Evolutionary conservation across 306 rosid species (phyloP).

Genomic region (Rubus parviflorus): DNA sequence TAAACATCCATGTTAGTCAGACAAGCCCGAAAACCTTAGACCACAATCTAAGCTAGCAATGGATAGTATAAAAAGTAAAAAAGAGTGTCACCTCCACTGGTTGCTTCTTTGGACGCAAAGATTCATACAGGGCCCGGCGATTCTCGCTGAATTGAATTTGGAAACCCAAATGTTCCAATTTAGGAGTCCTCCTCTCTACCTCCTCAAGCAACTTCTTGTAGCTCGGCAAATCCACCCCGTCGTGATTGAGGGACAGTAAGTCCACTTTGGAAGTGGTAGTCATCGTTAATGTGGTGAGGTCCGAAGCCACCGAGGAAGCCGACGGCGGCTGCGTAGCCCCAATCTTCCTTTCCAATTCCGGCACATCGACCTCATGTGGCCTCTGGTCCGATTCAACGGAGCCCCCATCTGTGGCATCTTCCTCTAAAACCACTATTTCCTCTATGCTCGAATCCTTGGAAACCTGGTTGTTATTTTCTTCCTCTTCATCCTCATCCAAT

Average conservation of each 20-base stretch:
- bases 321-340: constrained; percentile 30
- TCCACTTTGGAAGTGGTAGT: constrained; percentile 41
- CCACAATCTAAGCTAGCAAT: background rate
- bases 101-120: constrained; percentile 52
- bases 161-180: constrained; percentile 36
- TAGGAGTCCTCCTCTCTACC: constrained; percentile 28
- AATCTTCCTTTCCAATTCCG: constrained; percentile 35
- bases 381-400: constrained; percentile 11
- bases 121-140: constrained; percentile 31
- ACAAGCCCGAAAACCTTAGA: background rate
- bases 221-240: constrained; percentile 24
- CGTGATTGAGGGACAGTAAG: constrained; percentile 34
- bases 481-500: constrained; percentile 45
- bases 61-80: background rate
- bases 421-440: constrained; percentile 48
- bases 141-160: constrained; percentile 58
- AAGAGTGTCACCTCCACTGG: constrained; percentile 46
- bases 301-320: constrained; percentile 44
- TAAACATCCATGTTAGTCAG: background rate
- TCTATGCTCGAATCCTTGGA: constrained; percentile 56
- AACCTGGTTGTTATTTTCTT: background rate
- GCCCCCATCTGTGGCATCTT: background rate
- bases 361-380: constrained; percentile 34
- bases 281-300: constrained; percentile 29
- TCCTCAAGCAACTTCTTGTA: constrained; percentile 69